Base-by-base conservation (phyloP, 2,329 filamentous ascomycete genomes). In the Ceratocystis smalleyi region DNA sequence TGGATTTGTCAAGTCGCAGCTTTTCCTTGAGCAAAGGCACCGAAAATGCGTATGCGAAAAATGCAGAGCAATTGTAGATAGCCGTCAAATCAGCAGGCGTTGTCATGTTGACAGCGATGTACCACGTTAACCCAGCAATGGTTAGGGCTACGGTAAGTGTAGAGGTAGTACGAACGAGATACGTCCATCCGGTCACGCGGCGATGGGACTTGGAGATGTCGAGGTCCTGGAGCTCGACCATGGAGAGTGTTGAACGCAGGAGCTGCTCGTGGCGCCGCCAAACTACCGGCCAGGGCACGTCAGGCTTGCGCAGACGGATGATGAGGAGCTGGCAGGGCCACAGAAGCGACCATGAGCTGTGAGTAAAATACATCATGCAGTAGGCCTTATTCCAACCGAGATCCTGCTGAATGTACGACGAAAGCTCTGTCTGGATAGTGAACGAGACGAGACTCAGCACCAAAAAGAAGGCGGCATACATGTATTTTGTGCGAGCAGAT, bases 11-110 rank as follows among this genome's bases (percentile, higher is more conserved):
- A 45, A 86, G 76, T 24, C 89, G 85, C 12, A 96, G 76, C 69
- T 87, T 89, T 74, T 99, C 94, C 65, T 88, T 85, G 1, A 99
- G 79, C 19, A 99, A 76, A 0, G 91, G 91, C 55, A 99, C 91
- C 57, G 89, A 95, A 73, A 99, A 99, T 12, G 89, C 92, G 72
- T 99, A 99, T 60, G 94, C 94, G 74, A 99, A 99, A 76, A 99
- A 99, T 66, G 94, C 92, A 63, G 89, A 95, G 79, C 94, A 99
- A 76, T 99, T 99, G 81, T 99, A 99, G 70, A 99, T 99, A 63
- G 94, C 94, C 0, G 94, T 99, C 70, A 99, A 76, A 74, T 99
- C 94, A 69, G 88, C 91, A 2, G 94, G 88, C 2, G 89, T 96
- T 0, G 94, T 99, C 78, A 96, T 77, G 75, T 90, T 89, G 66